Base-by-base conservation (phyloP, 1,284 basidiomycete species). In the Cryptococcus sp. region DNA sequence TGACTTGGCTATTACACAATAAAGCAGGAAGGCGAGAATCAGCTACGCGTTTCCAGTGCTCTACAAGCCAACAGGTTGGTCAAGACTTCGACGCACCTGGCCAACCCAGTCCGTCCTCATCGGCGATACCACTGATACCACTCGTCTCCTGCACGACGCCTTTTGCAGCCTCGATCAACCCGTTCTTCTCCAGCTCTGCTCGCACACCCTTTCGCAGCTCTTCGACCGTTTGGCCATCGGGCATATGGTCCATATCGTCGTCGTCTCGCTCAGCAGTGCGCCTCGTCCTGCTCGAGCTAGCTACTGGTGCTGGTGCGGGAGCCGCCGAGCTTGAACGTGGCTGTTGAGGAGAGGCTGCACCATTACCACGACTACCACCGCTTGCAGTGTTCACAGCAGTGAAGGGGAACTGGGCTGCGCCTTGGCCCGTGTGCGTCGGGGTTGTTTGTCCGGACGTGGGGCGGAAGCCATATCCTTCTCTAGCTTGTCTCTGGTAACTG, bases 71-170 rank as follows among this genome's bases (percentile, higher is more conserved):
- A 39, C 19, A 1, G 22, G 52, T 5, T 22, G 19, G 10, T 35
- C 8, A 40, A 22, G 15, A 25, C 3, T 50, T 46, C 20, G 39
- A 76, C 83, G 70, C 68, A 91, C 92, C 92, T 77, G 93, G 93
- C 93, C 93, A 96, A 3, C 93, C 93, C 16, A 96, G 84, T 44
- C 93, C 93, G 68, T 95, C 86, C 47, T 85, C 85, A 79, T 94
- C 91, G 46, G 89, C 88, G 39, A 93, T 85, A 11, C 74, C 57
- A 85, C 64, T 51, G 38, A 58, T 42, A 49, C 56, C 62, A 44
- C 53, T 46, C 17, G 41, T 55, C n/a, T 60, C 59, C 49, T 50
- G 58, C 6, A 59, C 61, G 20, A 59, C 54, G 8, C 53, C 48
- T 50, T 54, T 52, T 3, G 60, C 60, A 53, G 60, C 58, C 53